Conservation (phyloP, 2,329 filamentous ascomycete genomes). For the Alternaria ethzedia region DNA sequence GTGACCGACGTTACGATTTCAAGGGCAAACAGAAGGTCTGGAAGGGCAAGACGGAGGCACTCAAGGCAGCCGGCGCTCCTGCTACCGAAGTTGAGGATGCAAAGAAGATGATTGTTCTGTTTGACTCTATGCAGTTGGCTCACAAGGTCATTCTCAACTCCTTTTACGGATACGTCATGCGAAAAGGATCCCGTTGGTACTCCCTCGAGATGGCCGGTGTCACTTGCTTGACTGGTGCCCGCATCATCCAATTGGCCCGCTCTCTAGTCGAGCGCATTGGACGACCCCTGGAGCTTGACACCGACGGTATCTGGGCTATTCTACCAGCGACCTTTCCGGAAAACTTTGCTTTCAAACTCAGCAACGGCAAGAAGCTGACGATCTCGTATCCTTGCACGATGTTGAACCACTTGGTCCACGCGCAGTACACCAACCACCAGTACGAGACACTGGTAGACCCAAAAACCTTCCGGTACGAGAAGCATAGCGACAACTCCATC, state of each 20-base stretch:
- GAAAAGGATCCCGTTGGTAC: constrained; percentile 98
- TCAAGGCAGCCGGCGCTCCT: constrained; percentile 82
- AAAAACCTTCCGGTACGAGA: constrained; percentile 86
- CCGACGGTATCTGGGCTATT: constrained; percentile 99
- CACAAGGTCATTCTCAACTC: constrained; percentile 99
- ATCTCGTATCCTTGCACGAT: constrained; percentile 99
- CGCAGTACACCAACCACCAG: constrained; percentile 93
- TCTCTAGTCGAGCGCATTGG: constrained; percentile 93
- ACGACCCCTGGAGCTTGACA: constrained; percentile 90
- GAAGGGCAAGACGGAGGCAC: constrained; percentile 91
- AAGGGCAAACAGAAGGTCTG: constrained; percentile 98
- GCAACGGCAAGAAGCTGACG: constrained; percentile 93
- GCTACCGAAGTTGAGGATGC: constrained; percentile 83
- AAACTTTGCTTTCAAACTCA: constrained; percentile 92
- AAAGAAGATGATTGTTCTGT: constrained; percentile 98
- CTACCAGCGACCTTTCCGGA: constrained; percentile 94
- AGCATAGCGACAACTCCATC: constrained; percentile 97
- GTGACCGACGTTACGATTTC: constrained; percentile 97
- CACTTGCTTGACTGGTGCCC: constrained; percentile 93
- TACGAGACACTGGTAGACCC: constrained; percentile 89
- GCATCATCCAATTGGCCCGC: constrained; percentile 95
- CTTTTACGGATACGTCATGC: constrained; percentile 99
- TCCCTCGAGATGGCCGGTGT: constrained; percentile 99
- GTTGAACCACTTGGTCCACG: constrained; percentile 97
- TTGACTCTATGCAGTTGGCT: constrained; percentile 92